Evolutionary conservation across 1,284 basidiomycete genomes (phyloP).

Genomic region (Moesziomyces aphidis): DNA sequence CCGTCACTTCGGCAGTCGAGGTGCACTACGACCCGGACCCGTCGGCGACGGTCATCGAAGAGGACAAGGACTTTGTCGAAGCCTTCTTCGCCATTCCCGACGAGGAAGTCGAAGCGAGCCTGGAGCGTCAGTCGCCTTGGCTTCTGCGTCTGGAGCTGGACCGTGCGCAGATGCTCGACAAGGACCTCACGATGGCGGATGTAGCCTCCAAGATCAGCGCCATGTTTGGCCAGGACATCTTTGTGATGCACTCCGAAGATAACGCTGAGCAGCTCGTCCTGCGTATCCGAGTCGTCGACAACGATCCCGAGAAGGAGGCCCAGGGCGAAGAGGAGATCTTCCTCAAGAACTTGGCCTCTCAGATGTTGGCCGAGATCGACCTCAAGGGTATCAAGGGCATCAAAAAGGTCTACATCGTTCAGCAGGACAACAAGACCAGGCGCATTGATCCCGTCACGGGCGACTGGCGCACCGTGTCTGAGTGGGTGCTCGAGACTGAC

Average conservation of each 20-base stretch:
- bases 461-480: conserved; percentile 69
- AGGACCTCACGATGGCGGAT: conserved; percentile 93
- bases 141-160: conserved; percentile 95
- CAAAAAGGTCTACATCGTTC: conserved; percentile 90
- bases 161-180: conserved; percentile 96
- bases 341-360: conserved; percentile 93
- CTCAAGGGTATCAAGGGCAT: conserved; percentile 89
- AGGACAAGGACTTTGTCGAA: conserved; percentile 95
- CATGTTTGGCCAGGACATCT: conserved; percentile 94
- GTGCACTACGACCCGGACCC: conserved; percentile 99
- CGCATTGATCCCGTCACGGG: conserved; percentile 69
- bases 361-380: conserved; percentile 95
- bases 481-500: conserved; percentile 98
- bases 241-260: conserved; percentile 99
- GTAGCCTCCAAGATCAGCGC: conserved; percentile 94
- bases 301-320: conserved; percentile 89
- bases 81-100: conserved; percentile 99
- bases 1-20: conserved; percentile 93
- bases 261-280: conserved; percentile 97
- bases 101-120: conserved; percentile 90
- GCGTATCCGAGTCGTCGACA: conserved; percentile 89
- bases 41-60: conserved; percentile 91
- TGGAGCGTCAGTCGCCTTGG: conserved; percentile 96
- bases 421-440: conserved; percentile 78
- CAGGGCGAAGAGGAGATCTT: conserved; percentile 96